Evolutionary conservation across 148 eudicot genomes (phyloP), one percentile per base, ranked within the genome.

Genomic region (Euryodendron excelsum): DNA sequence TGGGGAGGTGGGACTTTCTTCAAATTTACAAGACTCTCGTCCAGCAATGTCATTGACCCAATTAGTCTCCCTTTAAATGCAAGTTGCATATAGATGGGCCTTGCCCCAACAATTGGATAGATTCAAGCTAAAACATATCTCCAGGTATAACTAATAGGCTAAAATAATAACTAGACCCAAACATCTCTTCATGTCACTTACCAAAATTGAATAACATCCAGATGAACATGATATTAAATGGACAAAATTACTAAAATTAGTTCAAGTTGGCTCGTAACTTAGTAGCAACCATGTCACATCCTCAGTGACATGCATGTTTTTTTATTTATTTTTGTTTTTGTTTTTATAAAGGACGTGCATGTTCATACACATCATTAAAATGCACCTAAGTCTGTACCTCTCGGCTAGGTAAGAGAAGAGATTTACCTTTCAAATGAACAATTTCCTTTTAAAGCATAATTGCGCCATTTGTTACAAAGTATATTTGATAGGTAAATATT

Each of bases 81-180:
- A 53, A 52, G 50, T 25, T 64, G 66, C 63, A 79, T 25, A 64
- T 27, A 34, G 82, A 64, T 55, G 44, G 75, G 34, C 69, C 58
- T 52, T 15, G 36, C 3, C 62, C 34, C 60, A 47, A 37, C 27
- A 44, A 77, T 39, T 34, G 28, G 50, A 73, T 3, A 30, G 76
- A 4, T 64, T 53, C 64, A 34, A 47, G 50, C 41, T 47, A 48
- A 58, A 78, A 36, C 25, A 9, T 18, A 23, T 21, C 44, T 69
- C 12, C 21, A 65, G 30, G 41, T 1, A 39, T 59, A 59, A 59
- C 52, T 37, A 36, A 60, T 15, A 71, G 36, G 58, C 55, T 56
- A 67, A 14, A 37, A 1, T 37, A 67, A 39, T 39, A 39, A 41
- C 14, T n/a, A 39, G 30, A 68, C 23, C 27, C 14, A 37, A 68